Evolutionary conservation across 2,329 filamentous ascomycete species (phyloP).

Genomic region (Exserohilum rostratum): DNA sequence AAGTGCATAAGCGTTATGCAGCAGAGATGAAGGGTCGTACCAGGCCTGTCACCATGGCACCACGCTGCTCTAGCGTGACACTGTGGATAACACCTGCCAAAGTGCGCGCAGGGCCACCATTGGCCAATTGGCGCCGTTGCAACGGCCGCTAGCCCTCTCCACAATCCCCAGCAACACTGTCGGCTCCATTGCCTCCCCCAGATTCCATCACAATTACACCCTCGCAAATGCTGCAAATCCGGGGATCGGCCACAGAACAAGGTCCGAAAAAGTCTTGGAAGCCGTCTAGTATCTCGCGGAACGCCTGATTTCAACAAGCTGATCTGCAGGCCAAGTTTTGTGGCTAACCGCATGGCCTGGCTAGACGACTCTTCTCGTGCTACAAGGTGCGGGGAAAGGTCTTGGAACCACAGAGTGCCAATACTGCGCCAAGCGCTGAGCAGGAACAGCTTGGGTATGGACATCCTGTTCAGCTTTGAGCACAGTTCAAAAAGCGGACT

Average conservation of each 20-base stretch:
- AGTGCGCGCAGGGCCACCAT: background rate
- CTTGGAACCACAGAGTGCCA: constrained; percentile 26
- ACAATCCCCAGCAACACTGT: background rate
- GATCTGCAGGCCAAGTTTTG: constrained; percentile 20
- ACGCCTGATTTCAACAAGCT: constrained; percentile 1
- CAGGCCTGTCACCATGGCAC: constrained; percentile 4
- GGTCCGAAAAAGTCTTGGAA: constrained; percentile 12
- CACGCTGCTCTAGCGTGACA: background rate
- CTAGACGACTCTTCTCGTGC: constrained; percentile 7
- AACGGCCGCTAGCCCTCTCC: background rate
- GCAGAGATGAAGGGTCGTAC: background rate
- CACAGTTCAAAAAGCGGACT: background rate
- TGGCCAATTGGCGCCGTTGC: background rate
- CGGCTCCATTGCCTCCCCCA: constrained; percentile 9
- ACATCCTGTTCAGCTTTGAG: background rate
- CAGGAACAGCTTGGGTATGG: too few relatives aligned
- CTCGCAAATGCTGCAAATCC: background rate
- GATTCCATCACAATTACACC: background rate
- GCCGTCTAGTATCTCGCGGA: background rate
- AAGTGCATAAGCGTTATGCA: background rate
- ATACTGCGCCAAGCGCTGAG: constrained; percentile 13
- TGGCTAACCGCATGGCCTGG: background rate
- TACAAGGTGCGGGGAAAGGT: constrained; percentile 32
- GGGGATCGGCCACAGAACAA: background rate
- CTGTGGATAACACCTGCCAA: background rate